A percentile compares a stretch with the other conserved stretches of the same genome.
Evolutionary conservation across 169 alveolate species (phyloP).

Genomic region (Ichthyophthirius multifiliis): DNA sequence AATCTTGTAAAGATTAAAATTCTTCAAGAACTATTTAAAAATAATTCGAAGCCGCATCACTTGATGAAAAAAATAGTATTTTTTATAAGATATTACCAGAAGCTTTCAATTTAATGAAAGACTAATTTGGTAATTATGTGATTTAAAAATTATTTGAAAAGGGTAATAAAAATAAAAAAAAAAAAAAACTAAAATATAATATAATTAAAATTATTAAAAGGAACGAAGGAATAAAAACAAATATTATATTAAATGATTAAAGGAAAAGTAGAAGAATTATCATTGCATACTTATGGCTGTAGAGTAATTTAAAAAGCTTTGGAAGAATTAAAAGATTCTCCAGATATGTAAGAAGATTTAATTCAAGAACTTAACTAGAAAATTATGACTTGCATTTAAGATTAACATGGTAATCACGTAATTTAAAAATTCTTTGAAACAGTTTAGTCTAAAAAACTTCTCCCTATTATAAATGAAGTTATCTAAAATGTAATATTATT

Average conservation of each 20-base stretch:
- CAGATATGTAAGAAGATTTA: not conserved
- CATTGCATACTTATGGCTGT: constrained; percentile 32
- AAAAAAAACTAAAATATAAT: not conserved
- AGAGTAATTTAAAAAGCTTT: constrained; percentile 30
- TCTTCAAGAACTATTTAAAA: constrained; percentile 18
- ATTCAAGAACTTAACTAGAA: not conserved
- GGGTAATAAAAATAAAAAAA: not conserved
- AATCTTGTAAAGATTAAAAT: constrained; percentile 22
- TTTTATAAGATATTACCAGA: constrained; percentile 25
- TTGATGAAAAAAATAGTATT: constrained; percentile 17
- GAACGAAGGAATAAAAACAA: not conserved
- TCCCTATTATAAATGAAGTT: constrained; percentile 18
- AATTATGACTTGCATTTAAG: constrained; percentile 14
- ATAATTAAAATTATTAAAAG: too few relatives aligned
- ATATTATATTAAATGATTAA: not conserved
- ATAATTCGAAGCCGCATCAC: constrained; percentile 20
- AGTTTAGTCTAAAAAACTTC: not conserved
- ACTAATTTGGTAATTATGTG: constrained; percentile 30
- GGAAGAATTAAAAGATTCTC: constrained; percentile 6
- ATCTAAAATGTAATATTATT: constrained; percentile 1
- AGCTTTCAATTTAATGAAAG: constrained; percentile 3
- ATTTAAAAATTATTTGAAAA: constrained; percentile 25
- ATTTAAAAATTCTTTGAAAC: constrained; percentile 28
- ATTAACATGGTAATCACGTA: constrained; percentile 36
- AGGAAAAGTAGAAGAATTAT: constrained; percentile 6